Evolutionary conservation across 2,329 filamentous ascomycete species (phyloP).

Genomic region (Aspergillus vadensis): DNA sequence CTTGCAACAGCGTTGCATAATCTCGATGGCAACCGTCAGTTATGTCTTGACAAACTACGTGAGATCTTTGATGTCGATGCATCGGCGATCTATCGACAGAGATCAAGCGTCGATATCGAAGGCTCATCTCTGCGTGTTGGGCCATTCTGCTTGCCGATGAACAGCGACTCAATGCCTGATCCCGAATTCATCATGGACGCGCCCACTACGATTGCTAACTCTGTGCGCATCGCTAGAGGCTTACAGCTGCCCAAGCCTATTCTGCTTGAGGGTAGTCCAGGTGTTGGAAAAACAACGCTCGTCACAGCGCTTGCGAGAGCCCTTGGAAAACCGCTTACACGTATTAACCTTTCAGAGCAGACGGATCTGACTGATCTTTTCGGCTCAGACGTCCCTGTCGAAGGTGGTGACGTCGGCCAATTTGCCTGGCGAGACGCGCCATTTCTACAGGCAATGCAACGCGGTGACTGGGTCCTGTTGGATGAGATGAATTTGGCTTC

Average conservation of each 20-base stretch:
- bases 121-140: constrained; percentile 66
- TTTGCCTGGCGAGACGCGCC: constrained; percentile 96
- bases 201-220: constrained; percentile 85
- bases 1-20: constrained; percentile 71
- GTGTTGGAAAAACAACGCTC: constrained; percentile 95
- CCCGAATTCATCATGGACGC: constrained; percentile 78
- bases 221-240: constrained; percentile 86
- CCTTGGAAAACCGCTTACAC: constrained; percentile 78
- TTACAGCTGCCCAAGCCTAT: constrained; percentile 89
- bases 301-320: constrained; percentile 80
- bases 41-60: constrained; percentile 73
- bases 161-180: constrained; percentile 53
- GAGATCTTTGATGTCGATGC: constrained; percentile 67
- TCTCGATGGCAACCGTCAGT: constrained; percentile 69
- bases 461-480: constrained; percentile 91
- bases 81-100: constrained; percentile 63
- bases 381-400: constrained; percentile 91
- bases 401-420: constrained; percentile 84
- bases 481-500: constrained; percentile 99
- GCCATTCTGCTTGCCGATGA: constrained; percentile 67
- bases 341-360: constrained; percentile 97
- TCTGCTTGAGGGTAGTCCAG: constrained; percentile 92
- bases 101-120: constrained; percentile 60
- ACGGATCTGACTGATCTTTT: constrained; percentile 98
- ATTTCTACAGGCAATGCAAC: constrained; percentile 95